Evolutionary conservation across 768 basidiomycete genomes (phyloP), one percentile per base, ranked within the genome.

Genomic region (Boletus pseudopeckii): DNA sequence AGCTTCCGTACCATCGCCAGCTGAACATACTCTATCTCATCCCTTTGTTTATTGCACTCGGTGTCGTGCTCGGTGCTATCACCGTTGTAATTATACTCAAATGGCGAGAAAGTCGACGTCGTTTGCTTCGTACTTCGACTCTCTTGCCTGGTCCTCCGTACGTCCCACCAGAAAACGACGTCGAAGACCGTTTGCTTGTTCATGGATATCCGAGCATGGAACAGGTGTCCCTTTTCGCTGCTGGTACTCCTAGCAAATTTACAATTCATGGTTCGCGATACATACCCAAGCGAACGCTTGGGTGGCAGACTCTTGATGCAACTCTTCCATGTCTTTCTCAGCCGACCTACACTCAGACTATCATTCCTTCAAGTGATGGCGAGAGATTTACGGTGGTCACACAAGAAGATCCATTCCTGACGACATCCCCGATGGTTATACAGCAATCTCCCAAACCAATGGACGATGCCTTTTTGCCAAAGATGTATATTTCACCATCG

Each of bases 201-300:
- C 52, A 58, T 17, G 53, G 37, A 28, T 38, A 49, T 4, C 59
- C 57, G n/a, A 67, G 67, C 20, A 69, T 63, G 63, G 68, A 71
- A 20, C 56, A 65, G 5, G 70, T 63, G 6, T 53, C 65, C 5
- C 61, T 67, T 30, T 59, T 61, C 43, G 53, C 61, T 22, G 57
- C 53, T 4, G 45, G 52, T 5, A 70, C 69, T 17, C 70, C 68
- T 4, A 70, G 68, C 47, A 70, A 72, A 52, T 47, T 39, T 11
- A 69, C 66, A 1, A 28, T 70, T 37, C 70, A 72, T 14, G 68
- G 64, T 30, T 60, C 66, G 8, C 55, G 58, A 41, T 68, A 70
- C 51, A 24, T 28, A 46, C 54, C 68, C 20, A 48, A 57, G 17
- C 57, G 48, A 28, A 45, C 22, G 15, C 39, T 48, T n/a, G 33